These are phyloP conservation scores for Penicillium sp. DNA, from an alignment of 2,329 filamentous ascomycete species.

Conservation along the genomic window DNA sequence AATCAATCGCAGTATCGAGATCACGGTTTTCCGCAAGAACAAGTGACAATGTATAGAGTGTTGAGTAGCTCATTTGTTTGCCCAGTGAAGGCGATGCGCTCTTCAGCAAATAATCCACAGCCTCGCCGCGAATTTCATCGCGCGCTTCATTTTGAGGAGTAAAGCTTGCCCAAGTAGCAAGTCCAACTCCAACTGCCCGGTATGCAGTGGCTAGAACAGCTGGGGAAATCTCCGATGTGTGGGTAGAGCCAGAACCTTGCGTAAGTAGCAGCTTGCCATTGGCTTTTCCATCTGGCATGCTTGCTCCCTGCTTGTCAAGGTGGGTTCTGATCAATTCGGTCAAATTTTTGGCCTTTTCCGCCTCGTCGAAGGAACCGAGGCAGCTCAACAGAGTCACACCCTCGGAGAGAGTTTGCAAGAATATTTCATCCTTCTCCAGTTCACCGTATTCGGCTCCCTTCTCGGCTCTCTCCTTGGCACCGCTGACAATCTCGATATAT, in stretches of 20 bases:
- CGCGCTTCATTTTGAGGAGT: slow-evolving; percentile 75
- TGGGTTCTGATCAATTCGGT: slow-evolving; percentile 72
- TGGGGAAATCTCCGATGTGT: slow-evolving; percentile 52
- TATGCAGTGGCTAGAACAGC: slow-evolving; percentile 70
- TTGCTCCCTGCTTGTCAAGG: slow-evolving; percentile 62
- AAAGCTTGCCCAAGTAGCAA: slow-evolving; percentile 82
- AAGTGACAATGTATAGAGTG: slow-evolving; percentile 77
- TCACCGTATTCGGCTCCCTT: slow-evolving; percentile 66
- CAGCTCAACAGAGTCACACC: slow-evolving; percentile 79
- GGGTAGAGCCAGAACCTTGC: slow-evolving; percentile 17
- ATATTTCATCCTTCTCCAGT: slow-evolving; percentile 75
- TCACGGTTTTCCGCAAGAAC: slow-evolving; percentile 87
- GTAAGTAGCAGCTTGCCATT: slow-evolving; percentile 21
- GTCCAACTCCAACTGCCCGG: slow-evolving; percentile 80
- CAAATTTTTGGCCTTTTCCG: slow-evolving; percentile 75
- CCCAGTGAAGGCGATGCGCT: slow-evolving; percentile 69
- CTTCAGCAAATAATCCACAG: slow-evolving; percentile 72
- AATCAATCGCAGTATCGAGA: slow-evolving; percentile 75
- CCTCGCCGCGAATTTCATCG: slow-evolving; percentile 72
- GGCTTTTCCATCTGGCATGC: slow-evolving; percentile 24
- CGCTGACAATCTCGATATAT: slow-evolving; percentile 84
- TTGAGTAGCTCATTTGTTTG: slow-evolving; percentile 69
- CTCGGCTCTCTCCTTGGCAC: slow-evolving; percentile 78
- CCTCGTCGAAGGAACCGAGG: slow-evolving; percentile 73
- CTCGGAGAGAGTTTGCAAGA: slow-evolving; percentile 76